Base-by-base conservation (phyloP, 257 asterid genomes). In the Forsythia suspensa region DNA sequence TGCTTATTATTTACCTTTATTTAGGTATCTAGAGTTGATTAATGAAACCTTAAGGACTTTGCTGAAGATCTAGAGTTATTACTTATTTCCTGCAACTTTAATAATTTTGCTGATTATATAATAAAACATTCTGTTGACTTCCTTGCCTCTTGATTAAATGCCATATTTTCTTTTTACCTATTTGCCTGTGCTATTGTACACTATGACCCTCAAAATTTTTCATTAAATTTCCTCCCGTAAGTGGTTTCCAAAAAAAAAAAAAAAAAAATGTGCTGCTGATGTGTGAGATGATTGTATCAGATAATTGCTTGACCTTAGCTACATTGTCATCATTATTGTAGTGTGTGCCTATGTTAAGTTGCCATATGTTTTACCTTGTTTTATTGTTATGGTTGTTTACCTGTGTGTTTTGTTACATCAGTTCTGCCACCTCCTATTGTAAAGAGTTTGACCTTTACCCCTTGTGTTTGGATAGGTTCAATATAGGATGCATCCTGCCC, bases 401-500 rank as follows among this genome's bases (percentile, higher is more conserved):
- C 15, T 4, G 18, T 10, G 6, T 24, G 38, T n/a, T 57, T n/a
- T 57, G 66, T 48, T 57, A 24, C 7, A 24, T 24, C 16, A 63
- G 70, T 63, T 63, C 39, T 63, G 40, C 70, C 70, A 11, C 70
- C 70, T 29, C 34, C n/a, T 57, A 24, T 29, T 29, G 74, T 76
- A 65, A 63, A 59, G 67, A 59, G 52, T 43, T 67, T 72, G 41
- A 29, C 44, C 5, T 5, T 18, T 34, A 24, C 4, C 67, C 37
- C 66, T 29, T 21, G 59, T 61, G 51, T 24, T 76, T 85, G 57
- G n/a, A 41, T 93, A 96, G 99, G 99, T 96, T 79, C 99, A 96
- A 81, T 96, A 94, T 76, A 89, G 98, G 84, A 96, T 96, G 99
- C 99, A 96, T 84, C 99, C 99, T 37, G 97, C 98, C 38, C 95